Evolutionary conservation across 225 moss, liverwort and hornwort species (phyloP).

Genomic region (Climacium dendroides): DNA sequence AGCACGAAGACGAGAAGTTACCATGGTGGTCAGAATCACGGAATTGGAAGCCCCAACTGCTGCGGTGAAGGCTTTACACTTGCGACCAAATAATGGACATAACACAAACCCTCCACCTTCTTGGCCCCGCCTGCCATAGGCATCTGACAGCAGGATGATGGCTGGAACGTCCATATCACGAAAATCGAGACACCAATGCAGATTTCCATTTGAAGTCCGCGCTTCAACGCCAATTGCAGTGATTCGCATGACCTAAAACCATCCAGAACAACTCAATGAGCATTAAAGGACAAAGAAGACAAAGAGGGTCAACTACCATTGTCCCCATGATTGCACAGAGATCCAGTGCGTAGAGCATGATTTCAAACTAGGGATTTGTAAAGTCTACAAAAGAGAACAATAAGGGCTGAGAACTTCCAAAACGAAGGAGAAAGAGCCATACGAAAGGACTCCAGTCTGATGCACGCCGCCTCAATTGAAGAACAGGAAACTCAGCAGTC

Average conservation of each 20-base stretch:
- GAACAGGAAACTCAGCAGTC: slow-evolving; percentile 65
- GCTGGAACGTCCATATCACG: slow-evolving; percentile 86
- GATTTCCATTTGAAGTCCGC: slow-evolving; percentile 49
- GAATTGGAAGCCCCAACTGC: slow-evolving; percentile 63
- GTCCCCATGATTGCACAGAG: neutral
- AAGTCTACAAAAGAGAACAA: neutral
- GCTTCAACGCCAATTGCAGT: slow-evolving; percentile 70
- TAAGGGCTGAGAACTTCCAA: neutral
- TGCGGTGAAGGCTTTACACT: slow-evolving; percentile 89
- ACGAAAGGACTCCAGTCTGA: slow-evolving; percentile 86
- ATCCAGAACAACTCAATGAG: neutral
- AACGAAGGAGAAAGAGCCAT: slow-evolving; percentile 1
- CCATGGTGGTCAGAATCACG: slow-evolving; percentile 66
- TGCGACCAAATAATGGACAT: slow-evolving; percentile 81
- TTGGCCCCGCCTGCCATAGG: slow-evolving; percentile 65
- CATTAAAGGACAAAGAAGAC: neutral
- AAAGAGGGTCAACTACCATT: neutral
- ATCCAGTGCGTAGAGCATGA: neutral
- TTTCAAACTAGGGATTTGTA: neutral
- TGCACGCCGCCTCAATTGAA: slow-evolving; percentile 76
- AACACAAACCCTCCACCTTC: slow-evolving; percentile 96
- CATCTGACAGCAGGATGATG: slow-evolving; percentile 73
- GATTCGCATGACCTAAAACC: slow-evolving; percentile 53
- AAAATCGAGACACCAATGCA: slow-evolving; percentile 90
- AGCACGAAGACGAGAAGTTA: slow-evolving; percentile 1